Conservation (phyloP, 352 stramenopile species). For the Phytophthora pluvialis region DNA sequence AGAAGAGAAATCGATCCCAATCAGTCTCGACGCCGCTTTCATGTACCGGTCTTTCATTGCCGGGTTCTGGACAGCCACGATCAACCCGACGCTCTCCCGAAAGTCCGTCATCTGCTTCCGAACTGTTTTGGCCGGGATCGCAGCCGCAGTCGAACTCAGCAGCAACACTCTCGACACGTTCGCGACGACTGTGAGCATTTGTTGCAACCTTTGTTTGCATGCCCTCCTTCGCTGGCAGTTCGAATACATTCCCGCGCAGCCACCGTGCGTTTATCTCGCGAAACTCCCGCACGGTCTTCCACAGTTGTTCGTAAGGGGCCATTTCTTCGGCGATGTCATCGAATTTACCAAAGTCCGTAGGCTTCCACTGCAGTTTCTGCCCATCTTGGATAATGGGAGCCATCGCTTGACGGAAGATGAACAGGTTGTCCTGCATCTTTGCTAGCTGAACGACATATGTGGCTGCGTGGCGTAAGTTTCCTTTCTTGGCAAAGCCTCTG, state of each 20-base stretch:
- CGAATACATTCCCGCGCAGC: conserved; percentile 72
- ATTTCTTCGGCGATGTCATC: conserved; percentile 82
- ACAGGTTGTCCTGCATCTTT: conserved; percentile 76
- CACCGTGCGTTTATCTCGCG: conserved; percentile 72
- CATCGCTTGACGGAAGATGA: conserved; percentile 61
- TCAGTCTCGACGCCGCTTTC: conserved; percentile 56
- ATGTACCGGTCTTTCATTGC: conserved; percentile 71
- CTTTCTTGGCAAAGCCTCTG: conserved; percentile 75
- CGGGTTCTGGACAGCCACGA: conserved; percentile 70
- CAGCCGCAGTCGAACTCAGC: conserved; percentile 56
- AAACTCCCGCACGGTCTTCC: conserved; percentile 75
- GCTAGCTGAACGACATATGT: conserved; percentile 79
- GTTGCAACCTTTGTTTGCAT: conserved; percentile 47
- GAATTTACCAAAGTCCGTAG: conserved; percentile 72
- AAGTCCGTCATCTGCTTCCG: conserved; percentile 87
- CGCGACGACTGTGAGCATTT: conserved; percentile 62
- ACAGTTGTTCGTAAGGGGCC: conserved; percentile 79
- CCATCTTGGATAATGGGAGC: conserved; percentile 68
- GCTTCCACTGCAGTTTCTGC: conserved; percentile 69
- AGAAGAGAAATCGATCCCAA: conserved; percentile 57
- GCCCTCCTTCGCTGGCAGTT: conserved; percentile 62
- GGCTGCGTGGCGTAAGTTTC: conserved; percentile 71
- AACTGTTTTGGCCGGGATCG: conserved; percentile 71
- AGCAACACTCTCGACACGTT: conserved; percentile 68
- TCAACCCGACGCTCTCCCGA: conserved; percentile 64